These are phyloP conservation scores for Amauroascus niger DNA, from an alignment of 2,329 filamentous ascomycete genomes.

Conservation along the genomic window DNA sequence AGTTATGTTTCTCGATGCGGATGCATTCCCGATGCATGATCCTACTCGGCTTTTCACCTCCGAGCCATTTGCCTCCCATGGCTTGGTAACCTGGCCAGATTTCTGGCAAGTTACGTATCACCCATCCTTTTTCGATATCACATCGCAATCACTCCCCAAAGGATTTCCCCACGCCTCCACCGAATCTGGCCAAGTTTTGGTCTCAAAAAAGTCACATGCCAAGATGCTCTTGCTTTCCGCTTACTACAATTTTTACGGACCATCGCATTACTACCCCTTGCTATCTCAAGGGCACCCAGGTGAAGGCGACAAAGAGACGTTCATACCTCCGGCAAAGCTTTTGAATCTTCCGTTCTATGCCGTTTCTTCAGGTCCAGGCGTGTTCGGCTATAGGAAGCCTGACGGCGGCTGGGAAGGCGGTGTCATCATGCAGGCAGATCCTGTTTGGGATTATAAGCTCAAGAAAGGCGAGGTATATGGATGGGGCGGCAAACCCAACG, in stretches of 20 bases:
- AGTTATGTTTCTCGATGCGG: slow-evolving; percentile 50
- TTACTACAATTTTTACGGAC: slow-evolving; percentile 50
- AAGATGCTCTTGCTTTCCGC: slow-evolving; percentile 41
- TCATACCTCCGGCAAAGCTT: slow-evolving; percentile 13
- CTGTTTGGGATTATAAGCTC: slow-evolving; percentile 29
- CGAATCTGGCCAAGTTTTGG: slow-evolving; percentile 43
- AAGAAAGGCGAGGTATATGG: slow-evolving; percentile 15
- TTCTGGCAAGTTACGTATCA: slow-evolving; percentile 40
- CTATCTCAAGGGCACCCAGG: slow-evolving; percentile 27
- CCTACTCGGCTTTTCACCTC: slow-evolving; percentile 41
- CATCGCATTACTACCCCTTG: slow-evolving; percentile 42
- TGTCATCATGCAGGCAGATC: slow-evolving; percentile 24
- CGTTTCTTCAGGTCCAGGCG: slow-evolving; percentile 17
- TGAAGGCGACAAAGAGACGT: slow-evolving; percentile 20
- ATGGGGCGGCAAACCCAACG: slow-evolving; percentile 18
- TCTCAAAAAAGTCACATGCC: slow-evolving; percentile 42
- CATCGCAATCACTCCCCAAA: slow-evolving; percentile 34
- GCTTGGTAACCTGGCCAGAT: slow-evolving; percentile 51
- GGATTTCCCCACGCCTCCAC: slow-evolving; percentile 35
- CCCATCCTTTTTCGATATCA: slow-evolving; percentile 37
- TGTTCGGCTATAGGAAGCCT: slow-evolving; percentile 15
- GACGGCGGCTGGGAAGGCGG: slow-evolving; percentile 16
- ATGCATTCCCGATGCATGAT: slow-evolving; percentile 44
- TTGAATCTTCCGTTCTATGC: slow-evolving; percentile 17
- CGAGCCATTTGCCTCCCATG: slow-evolving; percentile 44